Evolutionary conservation across 2,329 filamentous ascomycete genomes (phyloP), one percentile per base, ranked within the genome.

Genomic region (Calonectria pseudoreteaudii): DNA sequence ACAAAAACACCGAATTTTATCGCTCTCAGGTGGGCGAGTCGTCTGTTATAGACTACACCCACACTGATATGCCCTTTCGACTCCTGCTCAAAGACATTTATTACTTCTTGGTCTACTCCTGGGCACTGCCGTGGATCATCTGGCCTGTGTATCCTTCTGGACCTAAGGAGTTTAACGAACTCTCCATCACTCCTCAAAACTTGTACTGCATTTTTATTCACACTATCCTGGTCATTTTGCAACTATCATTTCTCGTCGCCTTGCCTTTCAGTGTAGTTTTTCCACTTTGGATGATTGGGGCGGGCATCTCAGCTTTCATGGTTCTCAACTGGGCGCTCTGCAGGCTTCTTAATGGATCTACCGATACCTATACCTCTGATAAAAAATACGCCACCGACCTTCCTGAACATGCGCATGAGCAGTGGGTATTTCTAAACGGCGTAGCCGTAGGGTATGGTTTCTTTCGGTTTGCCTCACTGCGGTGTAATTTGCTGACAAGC

Each of bases 351-450:
- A 93, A 93, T 76, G 88, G 91, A n/a, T 81, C 77, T 9, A 81
- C 84, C 4, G 84, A 86, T 65, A 85, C 86, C 3, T 91, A 89
- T 77, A 82, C 84, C 23, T 91, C 91, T 1, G 87, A 90, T 52
- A 85, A 88, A 3, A 85, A 89, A 68, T 91, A 90, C 74, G 87
- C 91, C 1, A 82, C 86, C 20, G 83, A 83, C 1, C 82, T 83
- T 23, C 86, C 87, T 0, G 87, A 90, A 75, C 88, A 91, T 81
- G 85, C 86, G 14, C 87, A 91, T 67, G 94, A 96, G 84, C 90
- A 92, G 79, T 96, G 94, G 94, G 88, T 96, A n/a, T 96, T 94
- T 81, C 83, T 96, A 66, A 96, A 96, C 79, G 94, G 94, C 0
- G 91, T 95, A 34, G 91, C 89, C 13, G 88, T 89, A 41, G 90